Base-by-base conservation (phyloP, 495 filamentous ascomycete genomes). In the Trichoderma erinaceum region DNA sequence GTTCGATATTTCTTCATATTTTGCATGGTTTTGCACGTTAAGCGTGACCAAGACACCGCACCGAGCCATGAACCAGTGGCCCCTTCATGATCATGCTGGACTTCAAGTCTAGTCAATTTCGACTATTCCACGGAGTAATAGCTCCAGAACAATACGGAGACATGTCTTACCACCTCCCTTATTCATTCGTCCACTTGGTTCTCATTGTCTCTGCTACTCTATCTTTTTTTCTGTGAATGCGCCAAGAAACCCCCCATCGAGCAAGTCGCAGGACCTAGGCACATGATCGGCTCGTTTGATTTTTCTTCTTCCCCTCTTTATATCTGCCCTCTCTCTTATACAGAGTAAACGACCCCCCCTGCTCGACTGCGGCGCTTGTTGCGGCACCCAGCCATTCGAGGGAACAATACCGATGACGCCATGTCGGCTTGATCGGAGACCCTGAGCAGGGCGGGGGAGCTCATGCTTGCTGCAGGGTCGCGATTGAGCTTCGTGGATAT, bases 231-330 rank as follows among this genome's bases (percentile, higher is more conserved):
- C 8, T 38, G 3, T 3, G 3, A 38, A 38, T 38, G 35, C n/a
- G 48, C 48, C 48, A 52, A 52, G 48, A 5, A 16, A 16, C 18
- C 44, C 18, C 44, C 44, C 18, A 48, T 16, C 15, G 3, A 11
- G 18, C n/a, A 21, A 23, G 48, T 52, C 48, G 48, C 21, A 38
- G 35, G 48, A 52, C 48, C 48, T n/a, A n/a, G 21, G 48, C 48
- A 52, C 48, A 4, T 52, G 48, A 52, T 52, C 18, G 18, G 18
- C 48, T 52, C 48, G n/a, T 52, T 52, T 52, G 48, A 52, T 52
- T 52, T n/a, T n/a, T 21, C 21, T n/a, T n/a, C 21, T 52, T 3
- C n/a, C 18, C 48, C 8, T 52, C 7, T 50, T 50, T 6, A 16
- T 50, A 2, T 50, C 48, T 5, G 16, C n/a, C 5, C 43, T 52